These are phyloP conservation scores for Ceratobasidium sp. DNA, from an alignment of 1,284 basidiomycete genomes.

Conservation along the genomic window DNA sequence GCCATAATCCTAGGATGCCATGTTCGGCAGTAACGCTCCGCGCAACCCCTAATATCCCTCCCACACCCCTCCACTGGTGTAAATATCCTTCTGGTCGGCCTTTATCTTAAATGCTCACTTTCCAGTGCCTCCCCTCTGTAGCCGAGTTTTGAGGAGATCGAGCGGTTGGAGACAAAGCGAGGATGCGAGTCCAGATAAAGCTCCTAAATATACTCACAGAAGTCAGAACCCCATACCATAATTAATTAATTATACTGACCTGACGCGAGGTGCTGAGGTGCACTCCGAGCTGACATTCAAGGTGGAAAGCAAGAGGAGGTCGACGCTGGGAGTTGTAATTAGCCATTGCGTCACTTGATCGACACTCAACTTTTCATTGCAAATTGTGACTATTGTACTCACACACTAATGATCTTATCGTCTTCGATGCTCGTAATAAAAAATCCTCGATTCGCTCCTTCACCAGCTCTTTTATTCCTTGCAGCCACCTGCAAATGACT, in stretches of 20 bases:
- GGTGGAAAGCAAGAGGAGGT: neutral
- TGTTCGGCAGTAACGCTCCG: slow-evolving; percentile 71
- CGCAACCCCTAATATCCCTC: slow-evolving; percentile 65
- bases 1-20: slow-evolving; percentile 82
- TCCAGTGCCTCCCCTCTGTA: slow-evolving; percentile 79
- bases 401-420: slow-evolving; percentile 29
- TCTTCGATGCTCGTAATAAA: neutral
- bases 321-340: neutral
- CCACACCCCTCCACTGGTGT: slow-evolving; percentile 60
- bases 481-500: neutral
- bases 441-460: neutral
- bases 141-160: slow-evolving; percentile 88
- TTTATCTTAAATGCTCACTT: slow-evolving; percentile 41
- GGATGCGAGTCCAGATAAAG: slow-evolving; percentile 70
- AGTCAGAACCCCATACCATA: neutral
- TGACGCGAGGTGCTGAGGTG: slow-evolving; percentile 40
- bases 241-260: neutral
- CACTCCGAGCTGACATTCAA: slow-evolving; percentile 27
- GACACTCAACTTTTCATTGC: neutral
- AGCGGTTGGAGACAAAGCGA: slow-evolving; percentile 84
- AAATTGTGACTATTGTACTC: slow-evolving; percentile 26
- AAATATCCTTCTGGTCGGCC: slow-evolving; percentile 10
- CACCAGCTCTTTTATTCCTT: too few species aligned
- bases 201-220: slow-evolving; percentile 40
- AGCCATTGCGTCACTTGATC: neutral